phyloP scores from a whole-genome alignment of 306 rosid species.

The Abrus precatorius region DNA sequence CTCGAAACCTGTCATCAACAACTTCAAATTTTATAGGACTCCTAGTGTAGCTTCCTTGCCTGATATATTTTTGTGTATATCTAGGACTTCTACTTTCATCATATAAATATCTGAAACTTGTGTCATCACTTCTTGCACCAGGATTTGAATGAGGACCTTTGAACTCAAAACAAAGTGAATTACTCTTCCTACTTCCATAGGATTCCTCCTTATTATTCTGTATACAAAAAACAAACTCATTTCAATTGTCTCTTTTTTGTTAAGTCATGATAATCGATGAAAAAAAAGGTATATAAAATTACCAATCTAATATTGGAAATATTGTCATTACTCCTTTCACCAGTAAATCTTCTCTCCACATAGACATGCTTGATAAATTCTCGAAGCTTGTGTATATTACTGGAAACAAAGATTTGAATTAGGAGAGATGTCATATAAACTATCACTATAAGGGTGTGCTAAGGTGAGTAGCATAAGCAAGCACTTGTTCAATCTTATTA shows the following conservation, averaged over 20 bases:
- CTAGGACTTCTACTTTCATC: slow-evolving; percentile 82
- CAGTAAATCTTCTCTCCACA: slow-evolving; percentile 70
- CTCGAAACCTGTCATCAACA: slow-evolving; percentile 86
- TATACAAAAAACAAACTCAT: slow-evolving; percentile 22
- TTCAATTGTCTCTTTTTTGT: slow-evolving; percentile 14
- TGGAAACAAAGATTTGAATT: slow-evolving; percentile 57
- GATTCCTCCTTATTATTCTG: slow-evolving; percentile 68
- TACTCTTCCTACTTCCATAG: slow-evolving; percentile 52
- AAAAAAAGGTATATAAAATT: slow-evolving; percentile 38
- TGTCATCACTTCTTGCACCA: slow-evolving; percentile 48
- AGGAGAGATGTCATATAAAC: slow-evolving; percentile 21
- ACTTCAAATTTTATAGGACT: slow-evolving; percentile 72
- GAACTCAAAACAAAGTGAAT: slow-evolving; percentile 51
- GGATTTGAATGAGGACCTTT: slow-evolving; percentile 54
- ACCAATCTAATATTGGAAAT: slow-evolving; percentile 74
- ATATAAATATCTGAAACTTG: slow-evolving; percentile 56
- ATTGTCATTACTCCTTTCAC: slow-evolving; percentile 60
- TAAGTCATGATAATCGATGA: background rate
- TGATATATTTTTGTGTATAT: slow-evolving; percentile 53
- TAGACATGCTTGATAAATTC: slow-evolving; percentile 82
- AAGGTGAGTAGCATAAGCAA: background rate
- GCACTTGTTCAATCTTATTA: background rate
- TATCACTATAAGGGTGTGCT: background rate
- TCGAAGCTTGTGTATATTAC: slow-evolving; percentile 73
- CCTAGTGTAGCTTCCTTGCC: slow-evolving; percentile 55